Base-by-base conservation (phyloP, 371 early-diverging fungal species). In the Syncephalastrum contaminatum region DNA sequence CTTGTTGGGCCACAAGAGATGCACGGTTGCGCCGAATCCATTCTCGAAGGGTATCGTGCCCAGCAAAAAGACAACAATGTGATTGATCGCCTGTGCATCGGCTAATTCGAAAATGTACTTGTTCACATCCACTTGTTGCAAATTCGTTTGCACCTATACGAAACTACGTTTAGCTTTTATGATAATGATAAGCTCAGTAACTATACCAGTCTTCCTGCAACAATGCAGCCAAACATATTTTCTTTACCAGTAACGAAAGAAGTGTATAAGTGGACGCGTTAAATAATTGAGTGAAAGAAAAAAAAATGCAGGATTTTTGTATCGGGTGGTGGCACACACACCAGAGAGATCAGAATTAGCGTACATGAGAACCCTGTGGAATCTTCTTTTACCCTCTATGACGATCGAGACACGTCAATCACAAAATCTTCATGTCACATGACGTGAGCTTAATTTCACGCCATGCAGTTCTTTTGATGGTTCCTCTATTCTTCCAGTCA, bases 11-110 rank as follows among this genome's bases (percentile, higher is more conserved):
- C 95, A 95, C 20, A 89, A 69, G 49, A 96, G 83, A 64, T 94
- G 94, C 15, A 94, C 96, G 0, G 96, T 92, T 10, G 92, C 92
- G 7, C 86, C 91, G 64, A 58, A 86, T 0, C 95, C 95, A 15
- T 83, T 80, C 42, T 95, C 92, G 59, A 96, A 94, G 3, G 94
- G 92, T 13, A 87, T 68, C 0, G 85, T 86, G 0, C 95, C 96
- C 3, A 90, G 82, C 42, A 95, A 72, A 60, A 96, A 95, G 20
- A 95, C 94, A 2, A 94, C 94, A 39, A 96, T 81, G 69, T 96
- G 97, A 69, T 96, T 95, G 72, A 95, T 90, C 30, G 71, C 70
- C 51, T 82, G 81, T 1, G 95, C 88, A 54, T 94, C 91, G 4
- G 81, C 68, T 20, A 95, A 74, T 63, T 92, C 90, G 72, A 91